phyloP scores from a whole-genome alignment of 192 early-diverging fungal species.

The Coemansia sp. region DNA sequence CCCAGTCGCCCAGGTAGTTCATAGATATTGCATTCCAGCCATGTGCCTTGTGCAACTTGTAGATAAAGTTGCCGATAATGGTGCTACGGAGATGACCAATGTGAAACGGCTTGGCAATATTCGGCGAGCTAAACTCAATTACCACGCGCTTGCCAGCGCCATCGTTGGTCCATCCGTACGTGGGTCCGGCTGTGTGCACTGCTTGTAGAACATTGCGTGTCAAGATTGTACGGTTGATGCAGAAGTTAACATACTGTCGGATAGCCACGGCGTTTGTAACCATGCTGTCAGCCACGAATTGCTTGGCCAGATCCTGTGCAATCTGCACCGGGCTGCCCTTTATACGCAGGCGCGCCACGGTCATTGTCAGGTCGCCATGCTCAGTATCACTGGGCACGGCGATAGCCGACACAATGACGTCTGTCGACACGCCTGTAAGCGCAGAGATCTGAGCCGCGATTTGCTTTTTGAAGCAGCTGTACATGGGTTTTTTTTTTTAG shows the following conservation, averaged over 20 bases:
- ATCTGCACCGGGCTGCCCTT: constrained; percentile 66
- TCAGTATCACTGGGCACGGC: constrained; percentile 60
- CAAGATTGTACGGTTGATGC: constrained; percentile 58
- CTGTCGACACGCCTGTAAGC: constrained; percentile 53
- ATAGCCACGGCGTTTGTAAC: constrained; percentile 55
- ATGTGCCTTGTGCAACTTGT: constrained; percentile 77
- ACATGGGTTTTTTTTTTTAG: too few relatives aligned
- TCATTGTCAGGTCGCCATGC: constrained; percentile 70
- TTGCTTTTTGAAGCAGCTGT: constrained; percentile 62
- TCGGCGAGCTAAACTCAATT: constrained; percentile 93
- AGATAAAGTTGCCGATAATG: constrained; percentile 94
- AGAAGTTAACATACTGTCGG: constrained; percentile 78
- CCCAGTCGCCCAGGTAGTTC: constrained; percentile 99
- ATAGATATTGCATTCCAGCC: constrained; percentile 85
- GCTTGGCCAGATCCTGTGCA: constrained; percentile 63
- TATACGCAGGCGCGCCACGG: constrained; percentile 66
- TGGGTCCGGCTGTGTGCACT: constrained; percentile 54
- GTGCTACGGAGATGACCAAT: constrained; percentile 96
- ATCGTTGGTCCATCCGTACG: constrained; percentile 63
- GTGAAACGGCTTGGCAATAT: constrained; percentile 99
- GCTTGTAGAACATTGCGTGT: constrained; percentile 54
- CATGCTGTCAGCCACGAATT: constrained; percentile 61
- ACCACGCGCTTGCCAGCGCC: constrained; percentile 75
- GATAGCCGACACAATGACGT: constrained; percentile 55
- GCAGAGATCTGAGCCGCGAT: constrained; percentile 59